These are phyloP conservation scores for Gelatoporia subvermispora DNA, from an alignment of 768 basidiomycete species.

Conservation along the genomic window DNA sequence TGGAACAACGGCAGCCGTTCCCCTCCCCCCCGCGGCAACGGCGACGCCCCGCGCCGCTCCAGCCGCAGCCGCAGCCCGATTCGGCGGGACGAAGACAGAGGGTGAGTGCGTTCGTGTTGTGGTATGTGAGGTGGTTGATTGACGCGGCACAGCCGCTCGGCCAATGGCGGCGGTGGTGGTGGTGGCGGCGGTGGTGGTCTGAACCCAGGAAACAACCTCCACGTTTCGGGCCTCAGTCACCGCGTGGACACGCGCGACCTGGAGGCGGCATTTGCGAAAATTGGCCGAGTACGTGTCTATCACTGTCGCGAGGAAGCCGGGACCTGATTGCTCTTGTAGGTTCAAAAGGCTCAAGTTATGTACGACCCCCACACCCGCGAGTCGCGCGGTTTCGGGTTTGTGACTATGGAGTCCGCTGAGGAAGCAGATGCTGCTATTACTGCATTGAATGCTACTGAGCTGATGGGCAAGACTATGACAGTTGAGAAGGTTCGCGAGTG, in stretches of 20 bases:
- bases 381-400: conserved; percentile 87
- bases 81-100: conserved; percentile 45
- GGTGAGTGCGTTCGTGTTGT: conserved; percentile 33
- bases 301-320: background rate
- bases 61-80: conserved; percentile 80
- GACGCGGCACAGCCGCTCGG: background rate
- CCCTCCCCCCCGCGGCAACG: conserved; percentile 41
- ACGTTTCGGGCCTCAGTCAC: conserved; percentile 55
- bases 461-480: conserved; percentile 82
- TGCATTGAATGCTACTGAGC: conserved; percentile 74
- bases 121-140: background rate
- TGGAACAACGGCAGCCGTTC: conserved; percentile 44
- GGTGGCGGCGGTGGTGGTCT: conserved; percentile 28
- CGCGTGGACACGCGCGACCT: conserved; percentile 80
- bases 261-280: conserved; percentile 82
- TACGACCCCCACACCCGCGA: conserved; percentile 61
- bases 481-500: conserved; percentile 76
- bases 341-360: conserved; percentile 59
- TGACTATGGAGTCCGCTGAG: conserved; percentile 76
- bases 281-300: conserved; percentile 63
- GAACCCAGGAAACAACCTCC: conserved; percentile 65
- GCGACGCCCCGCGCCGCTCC: conserved; percentile 55
- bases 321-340: conserved; percentile 35
- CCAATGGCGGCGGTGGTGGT: conserved; percentile 8
- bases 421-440: conserved; percentile 92